Evolutionary conservation across 192 early-diverging fungal genomes (phyloP).

Genomic region (Coemansia furcata): DNA sequence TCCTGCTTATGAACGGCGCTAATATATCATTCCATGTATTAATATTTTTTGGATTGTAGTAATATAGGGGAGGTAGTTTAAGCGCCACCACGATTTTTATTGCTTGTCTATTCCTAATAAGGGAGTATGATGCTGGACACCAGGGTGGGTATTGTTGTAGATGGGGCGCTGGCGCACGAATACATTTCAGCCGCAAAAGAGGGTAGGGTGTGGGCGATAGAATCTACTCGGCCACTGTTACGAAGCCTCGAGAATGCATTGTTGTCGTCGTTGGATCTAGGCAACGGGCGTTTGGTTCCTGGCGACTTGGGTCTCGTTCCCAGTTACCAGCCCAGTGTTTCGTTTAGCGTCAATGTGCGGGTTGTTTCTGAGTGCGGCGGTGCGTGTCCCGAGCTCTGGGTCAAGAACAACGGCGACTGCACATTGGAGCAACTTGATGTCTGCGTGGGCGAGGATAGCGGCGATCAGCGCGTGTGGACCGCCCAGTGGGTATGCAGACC

Average conservation of each 20-base stretch:
- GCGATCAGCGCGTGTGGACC: background rate
- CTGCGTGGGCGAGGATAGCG: background rate
- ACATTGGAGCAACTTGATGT: background rate
- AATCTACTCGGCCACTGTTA: constrained; percentile 12
- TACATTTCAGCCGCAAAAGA: constrained; percentile 4
- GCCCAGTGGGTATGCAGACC: background rate
- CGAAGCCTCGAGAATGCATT: constrained; percentile 5
- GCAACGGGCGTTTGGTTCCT: constrained; percentile 9
- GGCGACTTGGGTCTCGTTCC: constrained; percentile 18
- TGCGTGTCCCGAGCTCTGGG: background rate
- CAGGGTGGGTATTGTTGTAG: constrained; percentile 13
- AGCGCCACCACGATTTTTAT: background rate
- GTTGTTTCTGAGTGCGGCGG: background rate
- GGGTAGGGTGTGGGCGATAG: constrained; percentile 13
- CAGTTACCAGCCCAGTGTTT: constrained; percentile 9
- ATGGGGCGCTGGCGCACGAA: constrained; percentile 18
- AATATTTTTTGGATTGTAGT: constrained; percentile 3
- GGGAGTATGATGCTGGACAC: background rate
- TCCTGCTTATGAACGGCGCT: background rate
- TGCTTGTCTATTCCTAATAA: background rate
- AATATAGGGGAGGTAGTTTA: background rate
- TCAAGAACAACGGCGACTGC: background rate
- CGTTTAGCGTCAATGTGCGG: background rate
- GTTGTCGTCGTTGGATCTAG: constrained; percentile 13
- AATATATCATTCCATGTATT: background rate